Base-by-base conservation (phyloP, 495 filamentous ascomycete species). In the Aspergillus heteromorphus region DNA sequence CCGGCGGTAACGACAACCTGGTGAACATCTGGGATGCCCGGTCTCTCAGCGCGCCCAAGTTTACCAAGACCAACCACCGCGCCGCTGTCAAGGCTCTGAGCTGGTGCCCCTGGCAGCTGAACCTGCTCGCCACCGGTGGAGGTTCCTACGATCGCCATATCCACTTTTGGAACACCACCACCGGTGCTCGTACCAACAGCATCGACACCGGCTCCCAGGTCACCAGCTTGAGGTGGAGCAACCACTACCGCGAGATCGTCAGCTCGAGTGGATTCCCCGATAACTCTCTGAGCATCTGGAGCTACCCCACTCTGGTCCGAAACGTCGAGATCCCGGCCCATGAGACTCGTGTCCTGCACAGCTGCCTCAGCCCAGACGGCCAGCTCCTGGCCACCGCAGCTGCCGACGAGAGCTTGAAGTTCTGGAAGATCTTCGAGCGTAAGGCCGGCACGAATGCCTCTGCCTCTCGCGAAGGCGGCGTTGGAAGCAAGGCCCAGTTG, bases 391-490 rank as follows among this genome's bases (percentile, higher is more conserved):
- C 95, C 43, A 97, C 93, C 20, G 91, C 93, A 38, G 89, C 91
- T 53, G 91, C 91, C 16, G 93, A 99, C 65, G 93, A 99, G 80
- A 91, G 84, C 66, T 79, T 99, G 68, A 99, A 99, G 72, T 99
- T 99, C 81, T 99, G 93, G 93, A 98, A 97, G 84, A 74, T 97
- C 58, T 98, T 98, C 61, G 93, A 98, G 81, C 96, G 95, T 83
- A 96, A 96, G 80, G 73, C 91, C 19, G 92, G 91, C 25, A 77
- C 76, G 40, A 75, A 70, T 51, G 79, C 78, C 45, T 69, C 79
- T 1, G 74, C 82, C 11, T 68, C 82, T 36, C 75, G 80, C 9
- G 80, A 81, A 53, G 79, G 79, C 30, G 68, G 77, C 49, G 76
- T 84, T 34, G 77, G 79, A 17, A 79, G 80, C 54, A 87, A 86